These are phyloP conservation scores for Bacidia rubella DNA, from an alignment of 495 filamentous ascomycete genomes.

Conservation along the genomic window DNA sequence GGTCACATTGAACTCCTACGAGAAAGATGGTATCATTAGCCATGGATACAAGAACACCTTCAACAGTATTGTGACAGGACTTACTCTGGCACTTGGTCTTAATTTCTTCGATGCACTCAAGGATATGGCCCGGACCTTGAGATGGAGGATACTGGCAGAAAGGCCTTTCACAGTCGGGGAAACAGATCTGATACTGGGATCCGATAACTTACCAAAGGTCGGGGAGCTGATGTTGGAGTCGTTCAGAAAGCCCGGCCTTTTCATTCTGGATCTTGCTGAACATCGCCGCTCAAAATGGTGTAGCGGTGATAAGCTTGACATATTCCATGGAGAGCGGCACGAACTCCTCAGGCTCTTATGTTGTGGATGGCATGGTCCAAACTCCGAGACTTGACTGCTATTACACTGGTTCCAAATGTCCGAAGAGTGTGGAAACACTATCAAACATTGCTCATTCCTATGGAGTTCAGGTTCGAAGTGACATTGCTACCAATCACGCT, in stretches of 20 bases:
- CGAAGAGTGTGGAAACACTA: neutral
- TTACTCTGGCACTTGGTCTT: conserved; percentile 16
- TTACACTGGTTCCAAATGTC: neutral
- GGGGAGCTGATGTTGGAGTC: conserved; percentile 10
- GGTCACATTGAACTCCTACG: conserved; percentile 9
- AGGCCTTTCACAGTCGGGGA: conserved; percentile 11
- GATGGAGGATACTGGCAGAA: conserved; percentile 15
- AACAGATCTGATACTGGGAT: conserved; percentile 12
- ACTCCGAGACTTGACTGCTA: conserved; percentile 13
- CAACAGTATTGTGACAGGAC: conserved; percentile 15
- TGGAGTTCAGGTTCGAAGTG: neutral
- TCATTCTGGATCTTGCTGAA: conserved; percentile 5
- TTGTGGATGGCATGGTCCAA: conserved; percentile 7
- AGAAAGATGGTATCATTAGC: conserved; percentile 6
- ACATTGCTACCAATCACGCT: neutral
- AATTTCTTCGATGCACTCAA: conserved; percentile 20
- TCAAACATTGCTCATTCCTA: neutral
- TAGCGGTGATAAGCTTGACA: conserved; percentile 13
- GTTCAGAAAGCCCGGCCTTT: conserved; percentile 1
- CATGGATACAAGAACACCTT: conserved; percentile 9
- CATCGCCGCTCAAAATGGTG: conserved; percentile 12
- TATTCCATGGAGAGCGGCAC: conserved; percentile 14
- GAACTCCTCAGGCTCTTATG: conserved; percentile 6
- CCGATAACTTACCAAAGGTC: conserved; percentile 13
- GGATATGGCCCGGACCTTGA: conserved; percentile 14